Base-by-base conservation (phyloP, 2,329 filamentous ascomycete genomes). In the Aspergillus glaucus region DNA sequence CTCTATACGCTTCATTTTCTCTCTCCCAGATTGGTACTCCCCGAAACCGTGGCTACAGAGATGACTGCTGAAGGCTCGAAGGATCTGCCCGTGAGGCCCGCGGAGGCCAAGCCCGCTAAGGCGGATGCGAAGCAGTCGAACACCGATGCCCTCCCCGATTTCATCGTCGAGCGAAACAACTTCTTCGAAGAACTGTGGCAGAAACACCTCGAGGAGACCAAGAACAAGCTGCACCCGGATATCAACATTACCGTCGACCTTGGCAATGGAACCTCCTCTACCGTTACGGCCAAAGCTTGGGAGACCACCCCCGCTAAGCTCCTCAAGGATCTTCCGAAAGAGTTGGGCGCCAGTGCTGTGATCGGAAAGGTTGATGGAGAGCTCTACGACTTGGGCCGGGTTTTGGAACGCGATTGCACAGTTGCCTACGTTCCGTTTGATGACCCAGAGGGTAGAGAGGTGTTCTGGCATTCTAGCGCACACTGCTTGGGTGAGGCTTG, bases 391-490 rank as follows among this genome's bases (percentile, higher is more conserved):
- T 75, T 98, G 56, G 88, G 92, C 63, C 79, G 93, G 47, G 92
- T 92, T 4, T 74, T 98, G 32, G 93, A 97, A 77, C 84, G 82
- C 71, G 88, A 85, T 75, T 93, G 88, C 75, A 86, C 82, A 59
- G 79, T 98, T 24, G 86, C 91, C 63, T 78, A 96, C 47, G 78
- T 97, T 55, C 84, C 87, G 55, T 98, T 97, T 61, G 84, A 89
- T 45, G 75, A 86, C 68, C 63, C 68, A 1, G 72, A 87, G 72
- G 92, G 89, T 62, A 91, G 93, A 75, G 88, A 88, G 68, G 92
- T 97, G 49, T 98, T 96, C 75, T 98, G 92, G 92, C 93, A 97
- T 72, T 95, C 89, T 17, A 92, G 86, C 62, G 93, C 93, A 41
- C 93, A 98, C 69, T 85, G 95, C 56, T 81, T 98, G n/a, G 93